Base-by-base conservation (phyloP, 1,139 yeast genomes). In the Suhomyces atakaporum region DNA sequence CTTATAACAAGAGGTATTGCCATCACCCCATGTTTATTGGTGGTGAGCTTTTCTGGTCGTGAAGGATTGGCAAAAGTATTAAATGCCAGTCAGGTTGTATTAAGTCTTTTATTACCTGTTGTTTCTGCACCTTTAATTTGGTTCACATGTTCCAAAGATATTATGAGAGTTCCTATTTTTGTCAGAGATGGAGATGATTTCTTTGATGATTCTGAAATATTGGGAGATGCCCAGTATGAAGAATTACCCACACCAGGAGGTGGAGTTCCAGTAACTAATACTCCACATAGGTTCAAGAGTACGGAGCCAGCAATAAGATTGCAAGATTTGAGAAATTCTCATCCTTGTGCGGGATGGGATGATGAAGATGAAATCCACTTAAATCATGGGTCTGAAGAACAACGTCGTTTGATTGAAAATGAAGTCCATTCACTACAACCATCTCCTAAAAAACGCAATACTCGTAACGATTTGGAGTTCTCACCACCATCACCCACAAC, bases 111-210 rank as follows among this genome's bases (percentile, higher is more conserved):
- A 38, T 68, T 92, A 39, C 98, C 98, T 1, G 79, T 89, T 44
- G 95, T 89, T 3, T 80, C 90, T 18, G 96, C 96, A 0, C 97
- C 97, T 7, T 66, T 90, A 47, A 79, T 90, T 31, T 84, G 81
- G 60, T 90, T 90, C 61, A 89, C 97, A 0, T 77, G 88, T 44
- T 76, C 77, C 35, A 81, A 79, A 48, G 64, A 75, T 31, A 80
- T 82, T 41, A 92, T 92, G 98, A 69, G 81, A 31, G 96, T 89
- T 8, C 75, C 75, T 2, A 50, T 69, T n/a, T 62, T 55, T 32
- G 58, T 43, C 4, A 43, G 62, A 15, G 70, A 63, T 30, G 65
- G 62, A 1, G 70, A 60, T 19, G 69, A 60, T 28, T 33, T 48
- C 13, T 36, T 49, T 28, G 58, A 54, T 23, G 36, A 27, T 23